Evolutionary conservation across 345 rosid genomes (phyloP), one percentile per base, ranked within the genome.

Genomic region (Balakata baccata): DNA sequence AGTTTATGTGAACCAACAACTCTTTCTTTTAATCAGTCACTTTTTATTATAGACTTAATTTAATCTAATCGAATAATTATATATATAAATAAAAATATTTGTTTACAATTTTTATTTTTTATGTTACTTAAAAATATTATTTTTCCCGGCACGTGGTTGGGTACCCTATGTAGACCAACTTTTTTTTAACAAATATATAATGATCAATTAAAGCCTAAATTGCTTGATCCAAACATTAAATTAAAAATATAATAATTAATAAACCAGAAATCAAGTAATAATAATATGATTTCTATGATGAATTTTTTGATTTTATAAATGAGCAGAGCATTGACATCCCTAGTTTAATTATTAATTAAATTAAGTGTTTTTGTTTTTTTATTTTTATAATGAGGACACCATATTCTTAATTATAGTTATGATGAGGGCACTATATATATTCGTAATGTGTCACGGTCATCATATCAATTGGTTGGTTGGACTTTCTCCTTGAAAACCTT

Each of bases 381-480:
- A 41, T 18, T 50, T 29, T 46, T 16, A 57, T 25, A 70, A 20
- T 51, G 3, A 63, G 11, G 8, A 11, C 75, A 60, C 38, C 50
- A 69, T 23, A 66, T 53, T 62, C 11, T 10, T 6, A 12, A n/a
- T n/a, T n/a, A 29, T 29, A 2, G 34, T 29, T 29, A 29, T 29
- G 2, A 29, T 29, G 34, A 29, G 34, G 34, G 34, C 34, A 29
- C 34, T 29, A 29, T 29, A 29, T 29, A n/a, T 29, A 29, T 29
- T 29, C 1, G 34, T 29, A 1, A 1, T 29, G 37, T 62, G 75
- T 59, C 57, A 59, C 61, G 73, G 68, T 54, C 64, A 60, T 75
- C 61, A 43, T 14, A n/a, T 58, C 50, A 53, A 47, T 46, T 47
- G 70, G 64, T 81, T 79, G 59, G 76, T 79, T 72, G 62, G 63